Conservation (phyloP, 148 eudicot species). For the Simmondsia chinensis region DNA sequence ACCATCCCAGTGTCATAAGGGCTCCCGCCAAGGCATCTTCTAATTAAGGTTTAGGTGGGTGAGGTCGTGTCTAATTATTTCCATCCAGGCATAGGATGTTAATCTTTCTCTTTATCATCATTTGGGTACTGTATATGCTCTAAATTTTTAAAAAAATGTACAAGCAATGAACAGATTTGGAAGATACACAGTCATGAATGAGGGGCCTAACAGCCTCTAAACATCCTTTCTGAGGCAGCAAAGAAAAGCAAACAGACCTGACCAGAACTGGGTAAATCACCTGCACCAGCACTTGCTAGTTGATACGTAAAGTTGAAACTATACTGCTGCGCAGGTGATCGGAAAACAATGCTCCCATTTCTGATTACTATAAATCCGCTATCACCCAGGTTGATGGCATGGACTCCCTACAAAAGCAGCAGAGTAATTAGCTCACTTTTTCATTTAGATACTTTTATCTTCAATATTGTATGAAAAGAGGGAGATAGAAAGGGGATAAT, state of each 20-base stretch:
- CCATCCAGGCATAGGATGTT: too few relatives aligned
- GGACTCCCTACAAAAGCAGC: constrained; percentile 43
- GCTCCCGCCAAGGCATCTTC: too few relatives aligned
- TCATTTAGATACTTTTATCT: not conserved
- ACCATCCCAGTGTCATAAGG: too few relatives aligned
- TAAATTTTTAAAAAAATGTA: too few relatives aligned
- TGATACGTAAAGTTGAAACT: constrained; percentile 90
- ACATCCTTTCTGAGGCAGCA: not conserved
- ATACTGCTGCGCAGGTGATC: constrained; percentile 77
- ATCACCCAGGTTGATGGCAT: constrained; percentile 93
- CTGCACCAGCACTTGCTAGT: constrained; percentile 35
- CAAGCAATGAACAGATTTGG: too few relatives aligned
- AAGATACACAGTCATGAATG: too few relatives aligned
- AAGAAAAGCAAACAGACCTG: constrained; percentile 34
- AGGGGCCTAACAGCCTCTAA: too few relatives aligned
- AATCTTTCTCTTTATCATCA: too few relatives aligned
- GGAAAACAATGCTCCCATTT: constrained; percentile 64
- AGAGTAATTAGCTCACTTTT: not conserved
- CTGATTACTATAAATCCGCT: constrained; percentile 81
- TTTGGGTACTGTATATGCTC: too few relatives aligned
- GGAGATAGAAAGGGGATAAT: too few relatives aligned
- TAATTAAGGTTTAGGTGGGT: too few relatives aligned
- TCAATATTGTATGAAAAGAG: not conserved
- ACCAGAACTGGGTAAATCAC: constrained; percentile 83
- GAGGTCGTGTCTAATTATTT: too few relatives aligned